Conservation (phyloP, 192 early-diverging fungal species). For the Gonapodya prolifera region DNA sequence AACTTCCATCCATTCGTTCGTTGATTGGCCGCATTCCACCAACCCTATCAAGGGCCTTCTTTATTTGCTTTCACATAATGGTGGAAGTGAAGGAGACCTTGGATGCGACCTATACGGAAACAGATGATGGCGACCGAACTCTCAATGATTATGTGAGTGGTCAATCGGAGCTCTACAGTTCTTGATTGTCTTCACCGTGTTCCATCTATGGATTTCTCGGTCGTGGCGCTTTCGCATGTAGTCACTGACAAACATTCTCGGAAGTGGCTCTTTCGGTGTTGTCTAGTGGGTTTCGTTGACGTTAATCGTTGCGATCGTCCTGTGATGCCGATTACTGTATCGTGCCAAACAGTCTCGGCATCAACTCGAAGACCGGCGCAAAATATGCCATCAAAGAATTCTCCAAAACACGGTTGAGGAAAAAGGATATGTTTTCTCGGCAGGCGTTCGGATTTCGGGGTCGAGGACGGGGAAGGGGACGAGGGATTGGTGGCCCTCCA, state of each 20-base stretch:
- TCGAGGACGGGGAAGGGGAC: conserved; percentile 40
- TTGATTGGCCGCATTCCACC: no score
- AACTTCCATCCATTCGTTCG: no score
- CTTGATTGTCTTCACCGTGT: not conserved
- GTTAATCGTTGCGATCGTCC: not conserved
- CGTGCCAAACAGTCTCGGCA: conserved; percentile 57
- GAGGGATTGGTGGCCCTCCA: conserved; percentile 22
- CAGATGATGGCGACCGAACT: conserved; percentile 51
- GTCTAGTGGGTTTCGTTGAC: conserved; percentile 28
- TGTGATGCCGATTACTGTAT: no score
- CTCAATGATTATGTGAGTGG: conserved; percentile 64
- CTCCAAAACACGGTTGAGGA: conserved; percentile 69
- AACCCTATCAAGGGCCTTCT: no score
- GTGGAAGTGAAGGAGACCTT: conserved; percentile 25
- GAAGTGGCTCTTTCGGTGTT: conserved; percentile 78
- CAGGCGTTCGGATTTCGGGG: conserved; percentile 27
- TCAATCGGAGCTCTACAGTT: conserved; percentile 15
- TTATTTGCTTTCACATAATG: no score
- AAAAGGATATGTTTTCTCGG: conserved; percentile 40
- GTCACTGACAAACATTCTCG: conserved; percentile 46
- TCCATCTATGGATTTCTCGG: not conserved
- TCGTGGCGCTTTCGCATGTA: not conserved
- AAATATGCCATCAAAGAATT: conserved; percentile 90
- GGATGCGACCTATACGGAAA: conserved; percentile 57
- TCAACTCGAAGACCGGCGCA: conserved; percentile 33